A percentile compares a stretch with the other conserved stretches of the same genome.
Evolutionary conservation across 169 alveolate species (phyloP).

Genomic region (Plasmodium adleri): DNA sequence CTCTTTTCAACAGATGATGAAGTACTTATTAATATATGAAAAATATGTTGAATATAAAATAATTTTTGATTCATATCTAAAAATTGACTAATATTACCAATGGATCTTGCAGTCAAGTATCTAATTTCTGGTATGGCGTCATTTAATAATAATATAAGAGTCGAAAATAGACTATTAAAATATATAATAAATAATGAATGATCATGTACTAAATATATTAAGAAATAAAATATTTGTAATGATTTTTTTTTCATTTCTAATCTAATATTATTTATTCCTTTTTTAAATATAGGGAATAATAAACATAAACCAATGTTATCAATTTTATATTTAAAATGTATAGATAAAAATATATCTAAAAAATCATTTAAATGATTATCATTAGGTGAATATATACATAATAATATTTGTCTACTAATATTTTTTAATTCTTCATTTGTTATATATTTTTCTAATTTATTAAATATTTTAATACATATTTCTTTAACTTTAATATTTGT

Average conservation of each 20-base stretch:
- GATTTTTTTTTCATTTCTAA: conserved; percentile 68
- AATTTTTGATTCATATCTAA: conserved; percentile 53
- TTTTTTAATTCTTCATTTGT: conserved; percentile 40
- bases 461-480: conserved; percentile 72
- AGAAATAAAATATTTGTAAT: conserved; percentile 65
- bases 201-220: conserved; percentile 51
- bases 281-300: conserved; percentile 55
- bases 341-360: conserved; percentile 60
- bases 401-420: conserved; percentile 63
- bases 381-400: conserved; percentile 74
- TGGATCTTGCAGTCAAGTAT: conserved; percentile 50
- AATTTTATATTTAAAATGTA: conserved; percentile 61
- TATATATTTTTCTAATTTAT: conserved; percentile 68
- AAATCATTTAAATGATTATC: conserved; percentile 64
- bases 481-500: conserved; percentile 69
- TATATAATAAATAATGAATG: conserved; percentile 47
- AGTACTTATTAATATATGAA: conserved; percentile 43
- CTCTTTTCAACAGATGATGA: conserved; percentile 68
- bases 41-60: conserved; percentile 61
- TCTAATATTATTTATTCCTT: conserved; percentile 70
- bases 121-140: conserved; percentile 75
- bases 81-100: conserved; percentile 56
- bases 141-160: conserved; percentile 20
- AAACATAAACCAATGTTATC: conserved; percentile 63
- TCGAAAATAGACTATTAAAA: conserved; percentile 40